phyloP scores from a whole-genome alignment of 257 asterid species.

The Salvia miltiorrhiza region DNA sequence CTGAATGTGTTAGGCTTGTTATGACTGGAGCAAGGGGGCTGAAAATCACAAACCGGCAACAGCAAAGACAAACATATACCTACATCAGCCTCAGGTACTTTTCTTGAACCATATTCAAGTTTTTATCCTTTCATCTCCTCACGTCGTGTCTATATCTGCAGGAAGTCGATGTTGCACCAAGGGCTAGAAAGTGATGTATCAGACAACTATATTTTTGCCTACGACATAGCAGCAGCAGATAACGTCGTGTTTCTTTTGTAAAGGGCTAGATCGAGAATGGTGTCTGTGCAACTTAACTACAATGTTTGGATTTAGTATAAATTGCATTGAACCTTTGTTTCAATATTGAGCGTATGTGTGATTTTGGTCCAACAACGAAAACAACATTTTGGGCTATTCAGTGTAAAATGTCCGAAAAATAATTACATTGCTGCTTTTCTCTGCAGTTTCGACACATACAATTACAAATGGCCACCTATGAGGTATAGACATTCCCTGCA shows the following conservation, averaged over 20 bases:
- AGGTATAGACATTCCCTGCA: constrained; percentile 13
- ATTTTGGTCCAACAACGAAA: not conserved
- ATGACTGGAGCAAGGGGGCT: constrained; percentile 97
- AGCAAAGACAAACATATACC: constrained; percentile 58
- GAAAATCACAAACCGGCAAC: constrained; percentile 87
- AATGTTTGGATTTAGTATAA: not conserved
- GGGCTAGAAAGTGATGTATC: constrained; percentile 62
- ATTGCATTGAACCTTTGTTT: not conserved
- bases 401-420: not conserved
- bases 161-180: constrained; percentile 78
- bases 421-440: constrained; percentile 7
- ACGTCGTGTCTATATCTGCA: constrained; percentile 21
- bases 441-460: not conserved
- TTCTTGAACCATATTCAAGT: not conserved
- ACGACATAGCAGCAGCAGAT: no score
- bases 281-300: no score
- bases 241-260: not conserved
- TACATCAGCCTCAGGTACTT: constrained; percentile 69
- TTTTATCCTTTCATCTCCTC: not conserved
- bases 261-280: not conserved
- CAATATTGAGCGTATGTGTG: not conserved
- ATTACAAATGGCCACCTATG: constrained; percentile 17
- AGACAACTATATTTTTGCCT: not conserved
- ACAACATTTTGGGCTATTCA: constrained; percentile 6
- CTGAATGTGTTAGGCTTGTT: constrained; percentile 49